These are phyloP conservation scores for Boletus vermiculosoides DNA, from an alignment of 768 basidiomycete species.

Conservation along the genomic window DNA sequence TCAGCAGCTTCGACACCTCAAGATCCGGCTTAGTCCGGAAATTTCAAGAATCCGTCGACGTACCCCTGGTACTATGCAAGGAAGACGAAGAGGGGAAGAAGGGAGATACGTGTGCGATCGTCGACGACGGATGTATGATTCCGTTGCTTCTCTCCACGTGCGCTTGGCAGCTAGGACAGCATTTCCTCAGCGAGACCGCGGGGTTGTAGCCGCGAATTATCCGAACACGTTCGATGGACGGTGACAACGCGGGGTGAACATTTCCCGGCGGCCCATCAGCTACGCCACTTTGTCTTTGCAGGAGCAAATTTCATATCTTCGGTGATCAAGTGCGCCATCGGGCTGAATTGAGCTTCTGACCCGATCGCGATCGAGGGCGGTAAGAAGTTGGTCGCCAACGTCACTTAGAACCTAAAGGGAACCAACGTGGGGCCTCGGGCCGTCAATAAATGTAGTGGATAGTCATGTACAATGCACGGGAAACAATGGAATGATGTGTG, in stretches of 20 bases:
- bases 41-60: slow-evolving; percentile 16
- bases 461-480: neutral
- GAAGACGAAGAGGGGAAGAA: slow-evolving; percentile 5
- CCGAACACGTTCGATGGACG: neutral
- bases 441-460: neutral
- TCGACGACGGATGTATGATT: neutral
- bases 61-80: neutral
- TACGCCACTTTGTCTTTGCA: neutral
- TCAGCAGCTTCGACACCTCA: slow-evolving; percentile 19
- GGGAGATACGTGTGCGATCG: slow-evolving; percentile 7
- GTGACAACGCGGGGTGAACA: neutral
- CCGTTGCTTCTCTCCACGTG: neutral
- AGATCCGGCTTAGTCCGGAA: slow-evolving; percentile 19
- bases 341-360: slow-evolving; percentile 8
- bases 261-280: neutral
- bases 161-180: neutral
- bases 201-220: neutral
- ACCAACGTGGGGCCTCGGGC: neutral
- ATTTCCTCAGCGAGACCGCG: neutral
- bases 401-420: neutral
- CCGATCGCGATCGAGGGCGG: slow-evolving; percentile 20
- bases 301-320: neutral
- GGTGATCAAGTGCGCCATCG: slow-evolving; percentile 3
- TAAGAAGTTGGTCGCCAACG: slow-evolving; percentile 1
- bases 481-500: neutral